Conservation (phyloP, 1,139 yeast genomes). For the Debaryomycetaceae sp. region DNA sequence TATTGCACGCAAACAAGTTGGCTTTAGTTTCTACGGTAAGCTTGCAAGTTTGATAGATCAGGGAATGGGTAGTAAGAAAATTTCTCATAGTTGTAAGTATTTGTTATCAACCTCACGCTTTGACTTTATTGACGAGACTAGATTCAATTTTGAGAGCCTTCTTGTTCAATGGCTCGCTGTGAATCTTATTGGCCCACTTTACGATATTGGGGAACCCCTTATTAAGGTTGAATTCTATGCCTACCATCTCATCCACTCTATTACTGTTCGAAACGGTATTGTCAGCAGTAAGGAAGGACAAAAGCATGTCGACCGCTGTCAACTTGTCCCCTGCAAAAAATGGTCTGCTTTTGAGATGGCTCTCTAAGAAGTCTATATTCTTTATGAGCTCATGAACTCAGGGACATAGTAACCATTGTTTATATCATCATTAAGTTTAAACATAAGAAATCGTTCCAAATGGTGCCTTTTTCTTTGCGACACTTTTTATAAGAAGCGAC, state of each 20-base stretch:
- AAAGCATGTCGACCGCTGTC: constrained; percentile 38
- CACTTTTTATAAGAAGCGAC: constrained; percentile 23
- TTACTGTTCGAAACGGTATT: constrained; percentile 15
- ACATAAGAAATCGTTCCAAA: constrained; percentile 25
- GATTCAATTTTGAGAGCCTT: constrained; percentile 19
- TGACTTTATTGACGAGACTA: too few species aligned
- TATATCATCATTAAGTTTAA: constrained; percentile 20
- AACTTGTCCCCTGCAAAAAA: constrained; percentile 37
- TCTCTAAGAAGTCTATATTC: constrained; percentile 29
- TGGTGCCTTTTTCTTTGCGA: constrained; percentile 28
- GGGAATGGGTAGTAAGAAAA: too few species aligned
- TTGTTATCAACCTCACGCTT: too few species aligned
- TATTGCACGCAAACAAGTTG: too few species aligned
- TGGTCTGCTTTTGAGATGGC: constrained; percentile 20
- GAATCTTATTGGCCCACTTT: constrained; percentile 22
- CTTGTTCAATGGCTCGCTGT: constrained; percentile 15
- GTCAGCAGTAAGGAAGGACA: constrained; percentile 29
- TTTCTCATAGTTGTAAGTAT: too few species aligned
- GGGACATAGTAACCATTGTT: constrained; percentile 24
- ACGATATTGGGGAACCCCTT: constrained; percentile 21
- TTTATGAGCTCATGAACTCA: constrained; percentile 23
- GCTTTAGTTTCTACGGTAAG: too few species aligned
- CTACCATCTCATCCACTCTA: constrained; percentile 7
- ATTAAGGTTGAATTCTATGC: constrained; percentile 7
- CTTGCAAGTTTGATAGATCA: too few species aligned